Conservation (phyloP, 768 basidiomycete species). For the Kwoniella pini region DNA sequence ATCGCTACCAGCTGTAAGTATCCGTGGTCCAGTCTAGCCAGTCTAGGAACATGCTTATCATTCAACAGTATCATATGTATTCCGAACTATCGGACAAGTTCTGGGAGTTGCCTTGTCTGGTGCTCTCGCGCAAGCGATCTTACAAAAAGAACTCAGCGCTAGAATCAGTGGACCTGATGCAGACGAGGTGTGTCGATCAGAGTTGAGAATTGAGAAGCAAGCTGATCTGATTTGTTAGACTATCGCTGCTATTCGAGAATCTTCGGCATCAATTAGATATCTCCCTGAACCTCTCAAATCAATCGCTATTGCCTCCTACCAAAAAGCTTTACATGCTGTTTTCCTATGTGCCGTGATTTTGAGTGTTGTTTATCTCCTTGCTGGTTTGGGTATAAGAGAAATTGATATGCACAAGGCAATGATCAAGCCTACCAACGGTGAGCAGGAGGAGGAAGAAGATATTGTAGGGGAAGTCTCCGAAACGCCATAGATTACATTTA, state of each 20-base stretch:
- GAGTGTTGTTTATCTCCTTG: slow-evolving; percentile 26
- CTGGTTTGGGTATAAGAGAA: slow-evolving; percentile 38
- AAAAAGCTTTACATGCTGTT: slow-evolving; percentile 42
- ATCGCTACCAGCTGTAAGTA: slow-evolving; percentile 83
- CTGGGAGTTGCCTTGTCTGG: slow-evolving; percentile 88
- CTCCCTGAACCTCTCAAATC: slow-evolving; percentile 33
- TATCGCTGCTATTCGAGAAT: slow-evolving; percentile 49
- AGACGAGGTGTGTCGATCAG: slow-evolving; percentile 44
- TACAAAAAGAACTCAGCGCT: slow-evolving; percentile 68
- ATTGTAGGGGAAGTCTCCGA: neutral
- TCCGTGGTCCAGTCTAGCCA: slow-evolving; percentile 85
- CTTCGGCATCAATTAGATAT: slow-evolving; percentile 46
- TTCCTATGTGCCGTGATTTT: slow-evolving; percentile 42
- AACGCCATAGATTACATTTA: neutral
- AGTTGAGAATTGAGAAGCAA: slow-evolving; percentile 7
- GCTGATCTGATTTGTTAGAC: slow-evolving; percentile 27
- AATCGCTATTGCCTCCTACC: slow-evolving; percentile 45
- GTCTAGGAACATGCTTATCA: slow-evolving; percentile 21
- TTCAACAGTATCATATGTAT: slow-evolving; percentile 79
- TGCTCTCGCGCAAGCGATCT: slow-evolving; percentile 76
- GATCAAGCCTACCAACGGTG: slow-evolving; percentile 1
- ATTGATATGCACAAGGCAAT: slow-evolving; percentile 27
- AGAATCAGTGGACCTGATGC: slow-evolving; percentile 77
- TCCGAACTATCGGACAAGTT: slow-evolving; percentile 92
- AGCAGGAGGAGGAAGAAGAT: slow-evolving; percentile 5